Evolutionary conservation across 1,139 yeast genomes (phyloP).

Genomic region (Pichia sp.): DNA sequence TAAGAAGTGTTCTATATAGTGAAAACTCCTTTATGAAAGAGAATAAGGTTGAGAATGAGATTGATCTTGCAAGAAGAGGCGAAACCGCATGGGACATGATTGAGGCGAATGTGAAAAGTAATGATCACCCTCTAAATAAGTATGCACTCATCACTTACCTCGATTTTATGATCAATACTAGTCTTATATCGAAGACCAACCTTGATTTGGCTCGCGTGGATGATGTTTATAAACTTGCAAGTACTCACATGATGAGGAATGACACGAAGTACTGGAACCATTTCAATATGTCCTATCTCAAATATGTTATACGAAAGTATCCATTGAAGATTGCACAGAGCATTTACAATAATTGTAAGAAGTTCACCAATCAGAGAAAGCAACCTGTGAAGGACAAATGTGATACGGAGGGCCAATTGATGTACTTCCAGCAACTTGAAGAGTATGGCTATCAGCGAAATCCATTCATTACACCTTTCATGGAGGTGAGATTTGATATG

Average conservation of each 20-base stretch:
- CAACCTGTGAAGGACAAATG: background rate
- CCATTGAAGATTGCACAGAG: constrained; percentile 17
- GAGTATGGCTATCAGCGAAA: constrained; percentile 17
- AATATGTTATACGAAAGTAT: constrained; percentile 21
- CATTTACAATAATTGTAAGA: constrained; percentile 17
- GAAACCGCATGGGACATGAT: constrained; percentile 25
- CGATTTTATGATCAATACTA: constrained; percentile 20
- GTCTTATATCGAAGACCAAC: background rate
- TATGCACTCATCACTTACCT: constrained; percentile 23
- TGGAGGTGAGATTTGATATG: constrained; percentile 19
- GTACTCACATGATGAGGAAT: constrained; percentile 2
- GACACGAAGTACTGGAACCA: constrained; percentile 24
- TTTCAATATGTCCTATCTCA: constrained; percentile 24
- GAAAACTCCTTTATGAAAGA: background rate
- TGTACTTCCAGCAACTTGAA: constrained; percentile 12
- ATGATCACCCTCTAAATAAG: constrained; percentile 12
- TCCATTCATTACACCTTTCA: constrained; percentile 23
- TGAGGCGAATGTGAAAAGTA: constrained; percentile 7
- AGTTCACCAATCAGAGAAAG: background rate
- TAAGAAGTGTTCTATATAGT: constrained; percentile 17
- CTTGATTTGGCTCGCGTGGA: constrained; percentile 20
- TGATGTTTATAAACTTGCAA: constrained; percentile 16
- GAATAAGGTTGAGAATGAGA: background rate
- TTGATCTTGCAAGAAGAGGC: background rate
- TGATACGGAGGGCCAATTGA: background rate